Evolutionary conservation across 2,329 filamentous ascomycete genomes (phyloP), one percentile per base, ranked within the genome.

Genomic region (Didymella sp.): DNA sequence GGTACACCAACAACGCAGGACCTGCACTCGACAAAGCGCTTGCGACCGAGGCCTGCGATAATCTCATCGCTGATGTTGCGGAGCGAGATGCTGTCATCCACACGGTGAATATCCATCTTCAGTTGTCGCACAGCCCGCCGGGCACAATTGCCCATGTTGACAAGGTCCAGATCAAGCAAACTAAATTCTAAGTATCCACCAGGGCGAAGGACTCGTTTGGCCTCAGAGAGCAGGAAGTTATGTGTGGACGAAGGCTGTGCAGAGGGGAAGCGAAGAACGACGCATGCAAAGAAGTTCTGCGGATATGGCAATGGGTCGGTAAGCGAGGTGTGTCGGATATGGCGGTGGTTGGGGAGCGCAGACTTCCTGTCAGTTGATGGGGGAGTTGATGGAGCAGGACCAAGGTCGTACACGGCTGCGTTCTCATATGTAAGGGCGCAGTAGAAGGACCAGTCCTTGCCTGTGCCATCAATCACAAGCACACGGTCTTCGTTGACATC

Each of bases 391-490:
- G 69, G 59, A 24, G 68, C 66, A 38, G 74, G 70, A 4, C 77
- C 77, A 22, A 94, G 81, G 70, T 93, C 92, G 78, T 91, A 94
- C 60, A 95, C 89, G 2, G 86, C 88, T 0, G 88, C 88, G 0
- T 82, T 81, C 0, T 89, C 88, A 62, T 94, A 94, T 1, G 89
- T 92, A 70, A 93, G 86, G 6, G 91, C 89, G 19, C 90, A 90
- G 66, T 92, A 94, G 73, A 91, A 93, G 0, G 90, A 93, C 91
- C 91, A 95, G 70, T 95, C 91, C 69, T 92, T 93, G n/a, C 91
- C 91, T 27, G 95, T 86, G 5, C 91, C 91, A 76, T 95, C 91
- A 54, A 95, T 83, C 17, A 95, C 88, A 3, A 95, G 81, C 24
- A 95, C 86, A 80, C 88, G 51, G 78, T 84, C 78, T 82, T 89